phyloP scores from a whole-genome alignment of 116 monocot genomes.

The Trichopus zeylanicus region DNA sequence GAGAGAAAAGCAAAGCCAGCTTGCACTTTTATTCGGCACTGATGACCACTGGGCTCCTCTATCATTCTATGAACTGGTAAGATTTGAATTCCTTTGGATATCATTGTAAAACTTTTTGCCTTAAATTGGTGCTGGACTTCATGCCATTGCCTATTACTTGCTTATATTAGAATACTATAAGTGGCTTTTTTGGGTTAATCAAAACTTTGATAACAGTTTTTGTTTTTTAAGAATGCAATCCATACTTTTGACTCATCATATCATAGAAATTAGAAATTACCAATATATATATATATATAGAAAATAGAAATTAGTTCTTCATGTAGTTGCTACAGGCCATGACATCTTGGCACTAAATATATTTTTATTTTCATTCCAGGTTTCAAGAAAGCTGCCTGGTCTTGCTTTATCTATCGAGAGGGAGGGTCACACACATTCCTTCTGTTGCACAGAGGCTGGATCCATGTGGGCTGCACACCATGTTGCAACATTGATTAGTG shows the following conservation, averaged over 20 bases:
- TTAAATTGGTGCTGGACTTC: neutral
- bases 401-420: slow-evolving; percentile 57
- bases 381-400: slow-evolving; percentile 47
- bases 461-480: slow-evolving; percentile 66
- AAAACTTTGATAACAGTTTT: too few species aligned
- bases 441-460: slow-evolving; percentile 69
- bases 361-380: too few species aligned
- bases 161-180: too few species aligned
- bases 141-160: neutral
- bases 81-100: neutral
- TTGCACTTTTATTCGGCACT: slow-evolving; percentile 69
- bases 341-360: too few species aligned
- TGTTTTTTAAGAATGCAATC: too few species aligned
- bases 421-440: slow-evolving; percentile 85
- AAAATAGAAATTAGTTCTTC: too few species aligned
- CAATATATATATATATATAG: too few species aligned
- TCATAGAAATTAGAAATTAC: too few species aligned
- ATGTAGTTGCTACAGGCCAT: too few species aligned
- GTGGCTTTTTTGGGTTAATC: too few species aligned
- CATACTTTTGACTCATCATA: too few species aligned
- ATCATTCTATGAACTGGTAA: slow-evolving; percentile 66
- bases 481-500: slow-evolving; percentile 37
- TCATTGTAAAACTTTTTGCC: neutral
- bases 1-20: slow-evolving; percentile 40
- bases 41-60: slow-evolving; percentile 95